A percentile compares a stretch with the other conserved stretches of the same genome.
Evolutionary conservation across 768 basidiomycete genomes (phyloP).

Genomic region (Mycena kentingensis): DNA sequence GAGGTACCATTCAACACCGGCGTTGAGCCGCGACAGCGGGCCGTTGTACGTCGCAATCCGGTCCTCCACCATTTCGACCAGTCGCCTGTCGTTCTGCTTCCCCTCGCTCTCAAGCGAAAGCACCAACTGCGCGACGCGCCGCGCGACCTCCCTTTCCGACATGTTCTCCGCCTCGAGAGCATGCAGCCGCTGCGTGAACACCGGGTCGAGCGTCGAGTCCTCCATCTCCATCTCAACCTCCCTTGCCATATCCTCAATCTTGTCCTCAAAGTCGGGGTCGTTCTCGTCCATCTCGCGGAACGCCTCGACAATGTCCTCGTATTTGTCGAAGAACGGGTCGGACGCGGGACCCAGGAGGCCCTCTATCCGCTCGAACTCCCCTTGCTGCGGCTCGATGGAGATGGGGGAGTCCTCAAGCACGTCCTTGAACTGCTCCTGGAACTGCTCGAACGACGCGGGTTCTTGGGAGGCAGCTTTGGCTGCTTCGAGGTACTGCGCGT

Average conservation of each 20-base stretch:
- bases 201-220: slow-evolving; percentile 1
- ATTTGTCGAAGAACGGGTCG: slow-evolving; percentile 4
- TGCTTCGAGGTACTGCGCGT: slow-evolving; percentile 6
- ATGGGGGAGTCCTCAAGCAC: neutral
- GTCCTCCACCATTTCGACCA: slow-evolving; percentile 11
- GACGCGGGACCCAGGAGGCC: too few relatives aligned
- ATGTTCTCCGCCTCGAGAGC: neutral
- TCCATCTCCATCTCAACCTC: neutral
- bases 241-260: neutral
- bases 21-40: slow-evolving; percentile 17
- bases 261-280: slow-evolving; percentile 4
- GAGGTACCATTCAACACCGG: slow-evolving; percentile 15
- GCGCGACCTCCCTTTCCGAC: slow-evolving; percentile 6
- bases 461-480: neutral
- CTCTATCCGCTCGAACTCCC: too few relatives aligned
- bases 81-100: slow-evolving; percentile 3
- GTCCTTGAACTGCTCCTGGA: neutral
- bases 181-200: slow-evolving; percentile 5
- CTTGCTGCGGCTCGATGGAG: too few relatives aligned
- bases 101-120: too few relatives aligned
- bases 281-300: slow-evolving; percentile 1
- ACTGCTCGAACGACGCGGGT: slow-evolving; percentile 16
- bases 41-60: slow-evolving; percentile 19
- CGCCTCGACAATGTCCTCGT: slow-evolving; percentile 9
- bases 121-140: slow-evolving; percentile 17